Base-by-base conservation (phyloP, 306 rosid genomes). In the Dryas octopetala region DNA sequence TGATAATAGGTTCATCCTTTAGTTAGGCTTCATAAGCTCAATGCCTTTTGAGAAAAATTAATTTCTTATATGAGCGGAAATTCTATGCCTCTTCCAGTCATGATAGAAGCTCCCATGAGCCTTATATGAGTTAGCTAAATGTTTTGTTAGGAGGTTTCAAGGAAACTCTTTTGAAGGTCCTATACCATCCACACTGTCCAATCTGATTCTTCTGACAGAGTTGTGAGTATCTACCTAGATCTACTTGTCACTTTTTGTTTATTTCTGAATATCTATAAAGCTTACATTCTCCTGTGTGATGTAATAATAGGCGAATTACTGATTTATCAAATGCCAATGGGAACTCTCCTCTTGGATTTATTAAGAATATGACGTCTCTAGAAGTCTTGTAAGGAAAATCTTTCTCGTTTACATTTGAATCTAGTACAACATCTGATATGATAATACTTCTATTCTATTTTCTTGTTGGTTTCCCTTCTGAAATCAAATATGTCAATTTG, bases 81-180 rank as follows among this genome's bases (percentile, higher is more conserved):
- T 19, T 19, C 23, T 19, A 19, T 19, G 23, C 23, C 23, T n/a
- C n/a, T n/a, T 63, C 28, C 41, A 9, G 59, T 65, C 16, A 6
- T 47, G 23, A 19, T 19, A 19, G 23, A 19, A 19, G 23, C 23
- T 19, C 23, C 23, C 23, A 19, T 19, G 0, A 19, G 23, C 23
- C 23, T 19, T 19, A 19, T 19, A 19, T 19, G 23, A 4, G 41
- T 4, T 32, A 19, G 19, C 40, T 80, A 59, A 50, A 50, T 78
- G 50, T 55, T 70, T 64, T 71, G 26, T 28, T 43, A 93, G 98
- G 96, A 88, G 89, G 84, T 68, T 93, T 80, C 88, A 93, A 75
- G 98, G 98, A 13, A 93, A 93, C 86, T 84, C 92, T 72, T 91
- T 93, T 38, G 75, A 81, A 76, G 90, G 96, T 55, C 82, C 89